phyloP scores from a whole-genome alignment of 2,329 filamentous ascomycete species.

The Pezizomycotina sp. region DNA sequence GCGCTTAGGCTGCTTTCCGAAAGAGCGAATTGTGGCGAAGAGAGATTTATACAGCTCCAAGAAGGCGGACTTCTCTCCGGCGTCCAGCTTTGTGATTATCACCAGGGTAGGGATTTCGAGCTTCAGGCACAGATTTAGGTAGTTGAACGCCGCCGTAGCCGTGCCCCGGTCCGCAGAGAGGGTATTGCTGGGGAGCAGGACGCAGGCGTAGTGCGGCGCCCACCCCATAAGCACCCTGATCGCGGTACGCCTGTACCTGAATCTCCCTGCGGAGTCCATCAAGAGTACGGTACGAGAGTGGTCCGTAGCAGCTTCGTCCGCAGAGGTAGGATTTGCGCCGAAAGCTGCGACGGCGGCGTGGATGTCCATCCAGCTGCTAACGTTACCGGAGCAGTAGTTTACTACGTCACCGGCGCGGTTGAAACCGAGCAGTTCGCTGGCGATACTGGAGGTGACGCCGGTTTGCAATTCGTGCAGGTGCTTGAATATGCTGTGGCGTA shows the following conservation, averaged over 20 bases:
- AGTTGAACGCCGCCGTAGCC: slow-evolving; percentile 26
- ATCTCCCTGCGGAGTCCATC: slow-evolving; percentile 81
- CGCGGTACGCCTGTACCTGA: slow-evolving; percentile 75
- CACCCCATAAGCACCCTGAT: slow-evolving; percentile 82
- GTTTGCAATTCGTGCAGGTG: slow-evolving; percentile 87
- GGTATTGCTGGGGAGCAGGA: slow-evolving; percentile 74
- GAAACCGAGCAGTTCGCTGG: slow-evolving; percentile 86
- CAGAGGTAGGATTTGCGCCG: slow-evolving; percentile 7
- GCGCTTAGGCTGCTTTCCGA: slow-evolving; percentile 46
- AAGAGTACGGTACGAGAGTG: slow-evolving; percentile 67
- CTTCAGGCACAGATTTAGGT: slow-evolving; percentile 72
- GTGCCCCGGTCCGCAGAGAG: slow-evolving; percentile 55
- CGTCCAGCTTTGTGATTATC: slow-evolving; percentile 77
- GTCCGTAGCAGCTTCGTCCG: slow-evolving; percentile 26
- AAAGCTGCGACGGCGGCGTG: slow-evolving; percentile 50
- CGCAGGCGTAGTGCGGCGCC: slow-evolving; percentile 82
- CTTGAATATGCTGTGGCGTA: slow-evolving; percentile 70
- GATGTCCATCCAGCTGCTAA: slow-evolving; percentile 88
- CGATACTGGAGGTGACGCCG: slow-evolving; percentile 83
- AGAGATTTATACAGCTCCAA: slow-evolving; percentile 55
- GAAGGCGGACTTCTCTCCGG: slow-evolving; percentile 58
- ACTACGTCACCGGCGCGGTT: slow-evolving; percentile 40
- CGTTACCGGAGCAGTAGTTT: slow-evolving; percentile 73
- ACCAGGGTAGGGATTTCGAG: slow-evolving; percentile 62
- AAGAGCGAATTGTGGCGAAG: slow-evolving; percentile 59